Conservation (phyloP, 1,139 yeast species). For the Kodamaea suecica region DNA sequence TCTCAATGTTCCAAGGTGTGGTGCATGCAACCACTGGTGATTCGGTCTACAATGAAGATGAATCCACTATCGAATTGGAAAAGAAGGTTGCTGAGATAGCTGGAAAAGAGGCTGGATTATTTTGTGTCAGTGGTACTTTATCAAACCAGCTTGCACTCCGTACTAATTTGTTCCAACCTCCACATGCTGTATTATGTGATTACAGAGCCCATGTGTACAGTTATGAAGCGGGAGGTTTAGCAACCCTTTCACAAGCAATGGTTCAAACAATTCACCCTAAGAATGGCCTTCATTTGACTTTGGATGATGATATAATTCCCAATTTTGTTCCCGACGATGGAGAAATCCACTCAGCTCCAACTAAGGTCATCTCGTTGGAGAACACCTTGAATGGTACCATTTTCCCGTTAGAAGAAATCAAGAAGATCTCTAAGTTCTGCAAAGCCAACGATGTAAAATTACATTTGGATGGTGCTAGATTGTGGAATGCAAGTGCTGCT, state of each 20-base stretch:
- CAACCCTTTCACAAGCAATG: constrained; percentile 47
- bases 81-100: constrained; percentile 33
- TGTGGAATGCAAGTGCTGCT: constrained; percentile 85
- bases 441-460: constrained; percentile 57
- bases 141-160: constrained; percentile 45
- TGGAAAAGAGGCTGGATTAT: constrained; percentile 43
- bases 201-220: constrained; percentile 38
- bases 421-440: constrained; percentile 71
- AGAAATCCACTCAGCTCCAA: constrained; percentile 87
- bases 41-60: constrained; percentile 45
- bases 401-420: constrained; percentile 77
- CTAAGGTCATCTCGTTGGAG: constrained; percentile 79
- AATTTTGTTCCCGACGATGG: constrained; percentile 72
- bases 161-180: constrained; percentile 43
- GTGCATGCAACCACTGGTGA: constrained; percentile 29
- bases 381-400: constrained; percentile 85
- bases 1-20: constrained; percentile 57
- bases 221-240: constrained; percentile 47
- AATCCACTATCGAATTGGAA: constrained; percentile 33
- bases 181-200: constrained; percentile 43
- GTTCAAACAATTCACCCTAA: constrained; percentile 38
- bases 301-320: constrained; percentile 65
- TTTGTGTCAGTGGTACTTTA: constrained; percentile 46
- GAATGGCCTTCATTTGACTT: constrained; percentile 48
- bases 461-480: constrained; percentile 94